phyloP scores from a whole-genome alignment of 2,329 filamentous ascomycete species.

The Spiromastix sp. region DNA sequence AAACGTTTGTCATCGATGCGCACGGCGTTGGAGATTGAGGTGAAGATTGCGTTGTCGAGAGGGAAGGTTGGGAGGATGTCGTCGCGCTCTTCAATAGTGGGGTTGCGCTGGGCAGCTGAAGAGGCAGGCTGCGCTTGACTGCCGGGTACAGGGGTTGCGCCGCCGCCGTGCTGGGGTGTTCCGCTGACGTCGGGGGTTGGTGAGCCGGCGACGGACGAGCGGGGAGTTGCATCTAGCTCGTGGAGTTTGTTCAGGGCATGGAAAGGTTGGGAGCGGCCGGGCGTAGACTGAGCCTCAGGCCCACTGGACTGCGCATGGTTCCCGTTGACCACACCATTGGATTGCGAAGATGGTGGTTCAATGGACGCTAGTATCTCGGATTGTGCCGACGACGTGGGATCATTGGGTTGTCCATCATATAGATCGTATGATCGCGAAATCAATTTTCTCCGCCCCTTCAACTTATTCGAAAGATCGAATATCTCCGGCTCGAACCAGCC shows the following conservation, averaged over 20 bases:
- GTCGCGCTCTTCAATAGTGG: constrained; percentile 55
- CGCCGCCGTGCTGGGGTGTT: constrained; percentile 49
- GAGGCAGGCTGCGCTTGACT: constrained; percentile 7
- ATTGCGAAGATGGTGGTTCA: constrained; percentile 25
- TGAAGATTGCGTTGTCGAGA: constrained; percentile 81
- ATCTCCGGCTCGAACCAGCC: constrained; percentile 84
- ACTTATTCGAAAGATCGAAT: constrained; percentile 74
- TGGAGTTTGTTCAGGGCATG: constrained; percentile 60
- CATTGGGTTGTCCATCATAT: constrained; percentile 87
- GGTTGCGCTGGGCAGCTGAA: constrained; percentile 12
- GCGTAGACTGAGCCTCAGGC: constrained; percentile 30
- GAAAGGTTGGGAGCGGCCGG: constrained; percentile 49
- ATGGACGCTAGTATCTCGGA: constrained; percentile 50
- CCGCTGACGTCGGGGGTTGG: constrained; percentile 66
- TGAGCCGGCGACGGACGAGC: constrained; percentile 76
- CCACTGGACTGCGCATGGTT: constrained; percentile 24
- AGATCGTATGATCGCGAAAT: constrained; percentile 84
- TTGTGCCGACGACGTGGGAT: constrained; percentile 79
- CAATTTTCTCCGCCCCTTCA: constrained; percentile 67
- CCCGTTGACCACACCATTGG: constrained; percentile 22
- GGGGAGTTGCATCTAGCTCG: constrained; percentile 64
- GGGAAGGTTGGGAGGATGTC: constrained; percentile 70
- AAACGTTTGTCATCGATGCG: constrained; percentile 87
- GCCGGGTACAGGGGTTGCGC: constrained; percentile 30
- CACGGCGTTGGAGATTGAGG: constrained; percentile 76